phyloP scores from a whole-genome alignment of 306 rosid species.

The Citrullus mucosospermus region DNA sequence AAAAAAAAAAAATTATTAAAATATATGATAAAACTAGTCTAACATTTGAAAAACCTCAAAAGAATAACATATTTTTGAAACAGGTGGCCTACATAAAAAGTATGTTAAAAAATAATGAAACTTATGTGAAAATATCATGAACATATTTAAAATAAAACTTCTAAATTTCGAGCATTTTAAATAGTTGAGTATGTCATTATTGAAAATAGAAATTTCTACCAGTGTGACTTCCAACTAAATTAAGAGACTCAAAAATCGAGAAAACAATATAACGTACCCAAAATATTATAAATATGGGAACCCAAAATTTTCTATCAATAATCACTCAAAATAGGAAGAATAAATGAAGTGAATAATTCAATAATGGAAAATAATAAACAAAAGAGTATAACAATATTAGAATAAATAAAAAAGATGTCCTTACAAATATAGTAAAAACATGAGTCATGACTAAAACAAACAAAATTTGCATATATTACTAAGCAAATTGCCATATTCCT shows the following conservation, averaged over 20 bases:
- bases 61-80: no score
- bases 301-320: not conserved
- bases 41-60: no score
- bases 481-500: not conserved
- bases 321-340: not conserved
- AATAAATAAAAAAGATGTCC: not conserved
- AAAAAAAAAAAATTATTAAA: no score
- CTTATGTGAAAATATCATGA: not conserved
- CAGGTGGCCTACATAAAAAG: no score
- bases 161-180: not conserved
- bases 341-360: not conserved
- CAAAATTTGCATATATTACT: not conserved
- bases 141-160: not conserved
- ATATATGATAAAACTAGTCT: no score
- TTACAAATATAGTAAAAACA: not conserved
- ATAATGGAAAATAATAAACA: not conserved
- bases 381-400: not conserved
- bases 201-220: not conserved
- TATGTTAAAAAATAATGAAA: not conserved
- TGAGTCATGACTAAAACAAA: not conserved
- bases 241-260: not conserved
- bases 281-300: not conserved
- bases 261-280: not conserved
- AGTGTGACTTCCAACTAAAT: not conserved
- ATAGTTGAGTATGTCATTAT: not conserved